Conservation (phyloP, 73 alveolate species). For the Paramecium sonneborni region DNA sequence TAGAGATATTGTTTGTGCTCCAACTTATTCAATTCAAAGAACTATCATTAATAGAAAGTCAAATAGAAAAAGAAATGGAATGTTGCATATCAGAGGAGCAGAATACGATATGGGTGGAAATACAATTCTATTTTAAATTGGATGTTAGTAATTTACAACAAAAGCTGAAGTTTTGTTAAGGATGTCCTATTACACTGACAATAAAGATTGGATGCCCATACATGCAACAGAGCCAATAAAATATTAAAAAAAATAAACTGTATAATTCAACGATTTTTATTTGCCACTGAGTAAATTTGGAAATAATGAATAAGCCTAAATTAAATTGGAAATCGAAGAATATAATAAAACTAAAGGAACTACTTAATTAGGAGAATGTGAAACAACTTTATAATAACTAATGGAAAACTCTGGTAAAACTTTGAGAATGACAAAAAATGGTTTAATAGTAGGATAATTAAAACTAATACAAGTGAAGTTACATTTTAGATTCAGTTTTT, state of each 20-base stretch:
- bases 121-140: constrained; percentile 56
- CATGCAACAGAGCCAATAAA: constrained; percentile 67
- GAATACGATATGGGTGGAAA: constrained; percentile 68
- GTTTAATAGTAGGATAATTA: constrained; percentile 52
- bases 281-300: constrained; percentile 63
- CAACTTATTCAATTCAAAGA: constrained; percentile 50
- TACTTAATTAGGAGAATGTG: constrained; percentile 64
- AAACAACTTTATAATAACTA: constrained; percentile 19
- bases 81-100: constrained; percentile 41
- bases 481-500: constrained; percentile 74
- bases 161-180: constrained; percentile 47
- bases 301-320: constrained; percentile 53
- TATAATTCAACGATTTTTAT: constrained; percentile 49
- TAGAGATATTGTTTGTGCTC: constrained; percentile 78
- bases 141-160: constrained; percentile 35
- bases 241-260: constrained; percentile 58
- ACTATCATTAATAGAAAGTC: constrained; percentile 66
- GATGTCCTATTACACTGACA: constrained; percentile 33
- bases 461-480: constrained; percentile 16
- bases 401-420: constrained; percentile 58
- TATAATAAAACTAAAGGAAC: constrained; percentile 50
- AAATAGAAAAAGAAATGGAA: constrained; percentile 55
- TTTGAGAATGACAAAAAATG: constrained; percentile 41
- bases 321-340: constrained; percentile 64
- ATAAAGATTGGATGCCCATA: constrained; percentile 47